Conservation (phyloP, 2,329 filamentous ascomycete species). For the Aspergillus caelatus region DNA sequence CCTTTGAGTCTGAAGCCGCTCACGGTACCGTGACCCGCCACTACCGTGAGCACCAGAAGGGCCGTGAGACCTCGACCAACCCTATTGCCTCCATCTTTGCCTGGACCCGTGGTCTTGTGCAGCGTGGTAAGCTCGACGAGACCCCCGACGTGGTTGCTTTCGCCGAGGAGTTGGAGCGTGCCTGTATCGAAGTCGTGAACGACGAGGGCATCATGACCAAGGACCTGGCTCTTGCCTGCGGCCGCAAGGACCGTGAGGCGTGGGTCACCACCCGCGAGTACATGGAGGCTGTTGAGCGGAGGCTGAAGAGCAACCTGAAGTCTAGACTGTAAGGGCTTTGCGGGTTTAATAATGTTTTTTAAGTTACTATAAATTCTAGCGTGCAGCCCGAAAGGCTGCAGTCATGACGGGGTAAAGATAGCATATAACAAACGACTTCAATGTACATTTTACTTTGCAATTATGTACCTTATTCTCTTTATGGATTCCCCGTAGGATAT, state of each 20-base stretch:
- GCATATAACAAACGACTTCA: constrained; percentile 11
- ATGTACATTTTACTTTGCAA: constrained; percentile 16
- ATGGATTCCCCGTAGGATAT: too few relatives aligned
- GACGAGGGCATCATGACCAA: constrained; percentile 98
- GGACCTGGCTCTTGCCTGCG: constrained; percentile 93
- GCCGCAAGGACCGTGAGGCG: constrained; percentile 78
- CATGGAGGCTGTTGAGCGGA: constrained; percentile 85
- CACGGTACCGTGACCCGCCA: constrained; percentile 98
- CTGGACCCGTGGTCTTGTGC: constrained; percentile 92
- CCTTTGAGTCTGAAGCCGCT: constrained; percentile 95
- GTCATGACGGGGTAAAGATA: constrained; percentile 12
- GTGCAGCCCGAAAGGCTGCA: constrained; percentile 14
- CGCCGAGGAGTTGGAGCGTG: constrained; percentile 87
- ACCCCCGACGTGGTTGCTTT: constrained; percentile 93
- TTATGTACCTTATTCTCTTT: not conserved
- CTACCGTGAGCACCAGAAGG: constrained; percentile 99
- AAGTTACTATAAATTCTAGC: constrained; percentile 19
- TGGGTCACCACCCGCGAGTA: constrained; percentile 95
- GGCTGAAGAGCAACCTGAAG: constrained; percentile 74
- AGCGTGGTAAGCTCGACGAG: constrained; percentile 88
- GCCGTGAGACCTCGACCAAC: constrained; percentile 95
- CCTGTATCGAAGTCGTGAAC: constrained; percentile 92
- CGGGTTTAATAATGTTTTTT: constrained; percentile 13
- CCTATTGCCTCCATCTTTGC: constrained; percentile 99
- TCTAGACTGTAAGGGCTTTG: constrained; percentile 34